Evolutionary conservation across 495 filamentous ascomycete genomes (phyloP), one percentile per base, ranked within the genome.

Genomic region (Physcia stellaris): DNA sequence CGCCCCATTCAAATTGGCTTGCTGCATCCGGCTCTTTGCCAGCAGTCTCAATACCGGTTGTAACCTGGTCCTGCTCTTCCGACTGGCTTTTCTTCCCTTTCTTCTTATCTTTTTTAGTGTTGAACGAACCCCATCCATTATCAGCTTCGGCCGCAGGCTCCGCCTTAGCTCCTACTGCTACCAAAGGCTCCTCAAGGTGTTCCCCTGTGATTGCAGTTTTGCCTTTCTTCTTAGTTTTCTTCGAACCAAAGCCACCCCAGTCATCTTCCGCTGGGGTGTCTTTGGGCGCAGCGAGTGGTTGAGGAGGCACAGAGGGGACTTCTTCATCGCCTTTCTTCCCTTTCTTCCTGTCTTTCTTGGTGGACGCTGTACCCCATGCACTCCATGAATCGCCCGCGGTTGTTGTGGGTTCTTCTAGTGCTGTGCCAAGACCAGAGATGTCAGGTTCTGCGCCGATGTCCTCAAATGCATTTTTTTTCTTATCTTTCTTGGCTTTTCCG

Each of bases 41-140:
- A 28, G 44, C 51, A 21, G 49, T 44, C 32, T 58, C 50, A 35
- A 51, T 53, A 3, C 48, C 49, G 18, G 37, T 28, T 2, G 29
- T 50, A 12, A 44, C 43, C 19, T 42, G 40, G 0, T 55, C 51
- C 35, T 61, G 56, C 1, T 50, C 51, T 21, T 58, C 57, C 2
- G 57, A 46, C 7, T 55, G 52, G 1, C 55, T 55, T 15, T 62
- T 61, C 11, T 45, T 44, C 26, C 42, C 40, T 32, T 54, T 49
- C 37, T 47, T 53, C 24, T 50, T 50, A 7, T 48, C 45, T n/a
- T 47, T 48, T 9, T 48, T 50, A 9, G 26, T 38, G 15, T 34
- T 42, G 27, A 48, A 51, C 3, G 29, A 18, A 22, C 34, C 39
- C 45, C 46, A 45, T 12, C 28, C 42, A 21, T 19, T 15, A 23